Base-by-base conservation (phyloP, 257 asterid genomes). In the Apocynum venetum region DNA sequence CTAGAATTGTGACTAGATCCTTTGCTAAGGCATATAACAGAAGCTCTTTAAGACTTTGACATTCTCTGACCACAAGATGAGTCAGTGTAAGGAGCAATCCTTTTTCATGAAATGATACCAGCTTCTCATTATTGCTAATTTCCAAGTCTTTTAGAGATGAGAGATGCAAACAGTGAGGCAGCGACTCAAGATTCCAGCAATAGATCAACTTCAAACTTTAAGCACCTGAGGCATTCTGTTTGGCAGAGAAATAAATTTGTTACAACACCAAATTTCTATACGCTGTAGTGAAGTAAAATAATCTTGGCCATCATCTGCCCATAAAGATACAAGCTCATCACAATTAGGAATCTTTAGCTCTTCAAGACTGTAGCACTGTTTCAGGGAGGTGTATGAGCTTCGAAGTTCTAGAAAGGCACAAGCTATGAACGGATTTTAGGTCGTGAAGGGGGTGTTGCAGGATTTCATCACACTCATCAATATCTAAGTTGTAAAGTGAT, bases 181-280 rank as follows among this genome's bases (percentile, higher is more conserved):
- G 17, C 6, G 51, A 66, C 72, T 66, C 72, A 41, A 66, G 72
- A 40, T 40, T 66, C 49, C 72, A 66, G 14, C 72, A 66, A 31
- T 66, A 66, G 3, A 66, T 12, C 72, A 66, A 8, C 48, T 40
- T 66, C 72, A 66, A 66, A 66, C 47, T 40, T 66, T 41, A 38
- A 66, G 49, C 19, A 36, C 14, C 25, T 1, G 5, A 59, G 72
- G 72, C 2, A 66, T 11, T 38, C 31, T 66, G 31, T 17, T 66
- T 66, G 72, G 72, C 72, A 66, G 72, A 66, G 70, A 36, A 25
- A 14, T 19, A 13, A 13, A 10, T 15, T 40, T 40, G 48, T 40
- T 66, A 66, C 72, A 66, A 44, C 72, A 14, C 51, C 72, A 41
- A 66, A 66, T 66, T 64, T 64, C 70, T 10, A 64, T 64, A 36